Conservation (phyloP, 1,139 yeast species). For the Lodderomyces oxycetoniae region DNA sequence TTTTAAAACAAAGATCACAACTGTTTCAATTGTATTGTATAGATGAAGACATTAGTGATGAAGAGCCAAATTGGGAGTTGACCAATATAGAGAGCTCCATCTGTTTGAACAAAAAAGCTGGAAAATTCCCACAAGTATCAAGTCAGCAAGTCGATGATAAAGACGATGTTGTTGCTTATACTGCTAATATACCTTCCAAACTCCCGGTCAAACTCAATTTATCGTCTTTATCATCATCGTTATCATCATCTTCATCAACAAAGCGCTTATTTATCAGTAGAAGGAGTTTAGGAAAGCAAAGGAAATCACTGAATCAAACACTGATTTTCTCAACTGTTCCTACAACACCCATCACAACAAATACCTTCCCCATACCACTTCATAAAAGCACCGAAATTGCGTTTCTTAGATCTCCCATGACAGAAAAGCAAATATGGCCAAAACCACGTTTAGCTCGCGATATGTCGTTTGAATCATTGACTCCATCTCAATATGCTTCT, state of each 20-base stretch:
- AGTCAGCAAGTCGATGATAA: neutral
- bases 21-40: neutral
- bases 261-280: too few relatives aligned
- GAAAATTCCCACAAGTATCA: neutral
- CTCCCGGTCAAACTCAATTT: too few relatives aligned
- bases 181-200: too few relatives aligned
- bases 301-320: conserved; percentile 5
- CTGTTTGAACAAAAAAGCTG: conserved; percentile 1
- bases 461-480: conserved; percentile 25
- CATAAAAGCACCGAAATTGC: neutral
- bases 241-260: too few relatives aligned
- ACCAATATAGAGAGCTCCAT: conserved; percentile 14
- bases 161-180: neutral
- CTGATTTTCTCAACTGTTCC: conserved; percentile 8
- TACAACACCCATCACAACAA: neutral
- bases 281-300: too few relatives aligned
- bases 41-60: neutral
- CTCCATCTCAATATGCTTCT: conserved; percentile 28
- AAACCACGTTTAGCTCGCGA: conserved; percentile 12
- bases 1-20: conserved; percentile 1
- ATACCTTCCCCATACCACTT: neutral
- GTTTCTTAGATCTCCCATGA: neutral
- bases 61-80: conserved; percentile 34
- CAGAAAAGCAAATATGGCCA: neutral
- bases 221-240: too few relatives aligned